phyloP scores from a whole-genome alignment of 73 alveolate genomes.

The Uronychia binucleata region DNA sequence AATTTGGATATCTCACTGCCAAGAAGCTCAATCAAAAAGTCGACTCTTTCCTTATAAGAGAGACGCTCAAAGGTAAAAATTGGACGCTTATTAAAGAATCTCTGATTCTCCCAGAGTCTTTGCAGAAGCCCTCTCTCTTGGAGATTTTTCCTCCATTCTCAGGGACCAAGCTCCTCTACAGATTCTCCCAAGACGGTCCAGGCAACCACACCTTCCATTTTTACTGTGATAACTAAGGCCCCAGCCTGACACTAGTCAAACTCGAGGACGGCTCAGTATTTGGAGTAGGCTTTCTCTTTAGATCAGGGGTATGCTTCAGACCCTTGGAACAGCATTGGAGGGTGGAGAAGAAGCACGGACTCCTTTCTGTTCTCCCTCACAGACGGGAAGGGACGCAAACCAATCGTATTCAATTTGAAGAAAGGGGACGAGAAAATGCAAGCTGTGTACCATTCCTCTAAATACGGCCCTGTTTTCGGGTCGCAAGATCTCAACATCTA shows the following conservation, averaged over 20 bases:
- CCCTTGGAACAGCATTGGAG: conserved; percentile 33
- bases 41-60: not conserved
- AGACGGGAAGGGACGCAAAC: conserved; percentile 38
- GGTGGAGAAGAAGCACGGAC: conserved; percentile 30
- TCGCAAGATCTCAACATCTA: conserved; percentile 15
- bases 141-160: conserved; percentile 22
- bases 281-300: conserved; percentile 12
- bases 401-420: conserved; percentile 18
- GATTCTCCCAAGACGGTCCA: conserved; percentile 1
- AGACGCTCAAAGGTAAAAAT: too few species aligned
- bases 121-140: not conserved
- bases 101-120: not conserved
- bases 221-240: conserved; percentile 35
- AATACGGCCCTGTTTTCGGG: conserved; percentile 34
- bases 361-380: conserved; percentile 27
- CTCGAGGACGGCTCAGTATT: conserved; percentile 15
- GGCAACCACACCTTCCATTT: conserved; percentile 18
- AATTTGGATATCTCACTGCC: not conserved
- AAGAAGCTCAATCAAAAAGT: not conserved
- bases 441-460: conserved; percentile 17
- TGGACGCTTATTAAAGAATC: not conserved
- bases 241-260: conserved; percentile 15
- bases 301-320: conserved; percentile 21
- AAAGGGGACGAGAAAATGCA: conserved; percentile 1
- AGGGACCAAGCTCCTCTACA: conserved; percentile 9